These are phyloP conservation scores for Fusarium scirpi DNA, from an alignment of 2,329 filamentous ascomycete genomes.

Conservation along the genomic window DNA sequence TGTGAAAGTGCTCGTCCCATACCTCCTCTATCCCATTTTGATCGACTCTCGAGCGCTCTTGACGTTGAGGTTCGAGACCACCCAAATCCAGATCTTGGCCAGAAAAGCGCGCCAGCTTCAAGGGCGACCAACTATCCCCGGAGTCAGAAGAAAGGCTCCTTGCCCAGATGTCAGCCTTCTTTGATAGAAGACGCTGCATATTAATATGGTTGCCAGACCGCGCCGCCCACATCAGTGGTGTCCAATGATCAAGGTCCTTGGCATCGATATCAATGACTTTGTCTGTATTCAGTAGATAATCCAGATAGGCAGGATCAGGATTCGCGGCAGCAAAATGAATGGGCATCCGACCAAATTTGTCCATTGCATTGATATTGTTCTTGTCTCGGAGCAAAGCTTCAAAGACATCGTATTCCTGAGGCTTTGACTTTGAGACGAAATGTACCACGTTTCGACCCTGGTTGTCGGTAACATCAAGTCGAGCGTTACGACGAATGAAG, in stretches of 20 bases:
- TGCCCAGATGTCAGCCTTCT: neutral
- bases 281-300: neutral
- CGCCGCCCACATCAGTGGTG: neutral
- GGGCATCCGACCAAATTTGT: neutral
- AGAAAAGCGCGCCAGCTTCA: neutral
- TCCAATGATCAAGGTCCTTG: neutral
- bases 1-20: neutral
- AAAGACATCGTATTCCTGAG: too few species aligned
- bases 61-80: neutral
- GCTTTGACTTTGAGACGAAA: neutral
- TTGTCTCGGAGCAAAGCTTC: too few species aligned
- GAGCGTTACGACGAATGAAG: neutral
- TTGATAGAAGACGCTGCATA: neutral
- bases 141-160: neutral
- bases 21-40: neutral
- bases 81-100: too few species aligned
- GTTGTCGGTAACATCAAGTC: neutral
- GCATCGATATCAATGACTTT: neutral
- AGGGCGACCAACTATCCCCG: neutral
- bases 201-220: neutral
- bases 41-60: neutral
- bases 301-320: fast-evolving
- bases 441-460: neutral
- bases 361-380: neutral
- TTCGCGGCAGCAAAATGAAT: too few species aligned